Evolutionary conservation across 2,329 filamentous ascomycete species (phyloP).

Genomic region (Claviceps spartinae): DNA sequence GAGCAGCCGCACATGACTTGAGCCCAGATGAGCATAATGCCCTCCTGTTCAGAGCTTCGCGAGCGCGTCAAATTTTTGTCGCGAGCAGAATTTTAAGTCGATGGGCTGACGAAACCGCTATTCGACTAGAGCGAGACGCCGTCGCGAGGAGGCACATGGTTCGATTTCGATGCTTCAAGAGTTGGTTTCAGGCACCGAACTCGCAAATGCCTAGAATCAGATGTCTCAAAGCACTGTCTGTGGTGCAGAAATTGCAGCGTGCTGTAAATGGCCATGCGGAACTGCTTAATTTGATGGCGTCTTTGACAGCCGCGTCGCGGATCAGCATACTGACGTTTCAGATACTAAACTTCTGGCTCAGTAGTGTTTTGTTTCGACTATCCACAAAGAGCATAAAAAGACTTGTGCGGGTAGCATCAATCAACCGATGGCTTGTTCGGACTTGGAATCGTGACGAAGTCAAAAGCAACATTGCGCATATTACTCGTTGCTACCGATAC

Average conservation of each 20-base stretch:
- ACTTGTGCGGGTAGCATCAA: not conserved
- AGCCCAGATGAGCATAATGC: conserved; percentile 8
- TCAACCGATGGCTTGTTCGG: not conserved
- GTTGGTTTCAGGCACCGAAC: conserved; percentile 21
- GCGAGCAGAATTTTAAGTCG: conserved; percentile 24
- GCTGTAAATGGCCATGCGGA: conserved; percentile 15
- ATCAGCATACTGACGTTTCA: conserved; percentile 10
- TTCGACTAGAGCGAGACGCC: conserved; percentile 52
- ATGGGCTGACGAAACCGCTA: conserved; percentile 53
- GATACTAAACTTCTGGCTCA: not conserved
- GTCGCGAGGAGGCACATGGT: conserved; percentile 59
- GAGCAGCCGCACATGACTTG: not conserved
- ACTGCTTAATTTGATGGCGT: conserved; percentile 14
- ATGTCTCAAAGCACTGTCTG: conserved; percentile 16
- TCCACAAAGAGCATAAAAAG: not conserved
- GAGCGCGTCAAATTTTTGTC: conserved; percentile 52
- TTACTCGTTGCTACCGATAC: not conserved
- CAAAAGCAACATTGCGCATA: not conserved
- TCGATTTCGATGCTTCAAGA: conserved; percentile 32
- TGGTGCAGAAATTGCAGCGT: conserved; percentile 22
- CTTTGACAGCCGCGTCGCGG: conserved; percentile 11
- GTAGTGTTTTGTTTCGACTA: not conserved
- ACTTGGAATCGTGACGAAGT: not conserved
- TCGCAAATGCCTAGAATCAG: conserved; percentile 16
- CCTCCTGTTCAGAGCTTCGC: conserved; percentile 38